Evolutionary conservation across 2,329 filamentous ascomycete species (phyloP).

Genomic region (Alternaria gansuensis): DNA sequence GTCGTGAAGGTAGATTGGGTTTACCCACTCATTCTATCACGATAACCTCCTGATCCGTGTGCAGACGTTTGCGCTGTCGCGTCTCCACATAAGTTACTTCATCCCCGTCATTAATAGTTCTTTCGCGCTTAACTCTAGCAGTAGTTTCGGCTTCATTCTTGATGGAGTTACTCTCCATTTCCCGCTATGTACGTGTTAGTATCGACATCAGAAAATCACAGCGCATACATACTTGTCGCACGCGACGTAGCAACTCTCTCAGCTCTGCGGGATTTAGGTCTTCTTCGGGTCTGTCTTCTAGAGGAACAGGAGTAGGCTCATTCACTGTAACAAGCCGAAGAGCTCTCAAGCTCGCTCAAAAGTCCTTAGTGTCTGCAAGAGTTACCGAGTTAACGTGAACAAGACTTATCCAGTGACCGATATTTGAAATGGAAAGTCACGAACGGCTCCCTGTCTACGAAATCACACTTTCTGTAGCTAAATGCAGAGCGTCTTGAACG

Average conservation of each 20-base stretch:
- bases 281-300: constrained; percentile 7
- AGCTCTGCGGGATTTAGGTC: constrained; percentile 11
- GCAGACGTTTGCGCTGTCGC: constrained; percentile 14
- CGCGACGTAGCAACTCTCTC: constrained; percentile 10
- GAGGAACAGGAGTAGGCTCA: background rate
- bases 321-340: constrained; percentile 4
- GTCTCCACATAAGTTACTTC: constrained; percentile 10
- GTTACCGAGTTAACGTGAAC: background rate
- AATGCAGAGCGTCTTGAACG: too few relatives aligned
- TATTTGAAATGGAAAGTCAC: constrained; percentile 22
- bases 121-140: constrained; percentile 12
- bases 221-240: constrained; percentile 13
- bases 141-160: constrained; percentile 3
- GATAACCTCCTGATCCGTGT: constrained; percentile 9
- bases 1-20: background rate
- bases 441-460: constrained; percentile 9
- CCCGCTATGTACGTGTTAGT: constrained; percentile 9
- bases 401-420: constrained; percentile 17
- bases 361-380: background rate
- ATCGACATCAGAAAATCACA: background rate
- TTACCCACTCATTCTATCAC: background rate
- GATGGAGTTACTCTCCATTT: background rate
- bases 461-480: background rate
- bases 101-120: background rate
- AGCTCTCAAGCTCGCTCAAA: constrained; percentile 11